Percentiles rank a stretch among this genome's conserved stretches.
Conservation (phyloP, 164 flowering plant genomes). For the Kingdonia uniflora region DNA sequence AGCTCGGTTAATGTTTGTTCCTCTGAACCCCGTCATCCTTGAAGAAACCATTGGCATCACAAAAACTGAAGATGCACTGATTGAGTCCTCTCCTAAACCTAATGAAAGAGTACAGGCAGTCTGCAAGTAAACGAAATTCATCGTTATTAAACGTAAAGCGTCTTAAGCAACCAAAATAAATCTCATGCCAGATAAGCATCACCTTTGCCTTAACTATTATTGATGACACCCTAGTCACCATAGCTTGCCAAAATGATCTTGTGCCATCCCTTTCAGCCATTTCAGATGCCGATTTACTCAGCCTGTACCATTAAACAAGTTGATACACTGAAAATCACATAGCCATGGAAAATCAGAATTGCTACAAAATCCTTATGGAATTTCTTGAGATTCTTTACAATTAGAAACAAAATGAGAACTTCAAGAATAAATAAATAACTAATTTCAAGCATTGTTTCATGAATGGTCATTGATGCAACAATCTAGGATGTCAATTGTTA, state of each 20-base stretch:
- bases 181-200: neutral
- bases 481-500: too few relatives aligned
- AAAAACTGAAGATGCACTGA: slow-evolving; percentile 81
- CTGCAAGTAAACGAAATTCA: slow-evolving; percentile 31
- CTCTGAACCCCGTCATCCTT: slow-evolving; percentile 84
- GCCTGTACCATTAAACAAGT: slow-evolving; percentile 22
- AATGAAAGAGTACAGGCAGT: slow-evolving; percentile 50
- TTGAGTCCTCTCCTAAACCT: slow-evolving; percentile 80
- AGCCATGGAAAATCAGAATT: too few relatives aligned
- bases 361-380: too few relatives aligned
- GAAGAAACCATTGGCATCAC: slow-evolving; percentile 98
- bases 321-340: neutral
- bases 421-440: too few relatives aligned
- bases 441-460: too few relatives aligned
- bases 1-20: slow-evolving; percentile 38
- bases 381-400: too few relatives aligned
- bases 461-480: too few relatives aligned
- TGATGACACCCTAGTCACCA: slow-evolving; percentile 26
- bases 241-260: slow-evolving; percentile 29
- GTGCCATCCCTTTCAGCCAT: slow-evolving; percentile 34
- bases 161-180: neutral
- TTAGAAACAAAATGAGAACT: too few relatives aligned
- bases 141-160: neutral
- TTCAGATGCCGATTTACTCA: slow-evolving; percentile 25
- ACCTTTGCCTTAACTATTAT: slow-evolving; percentile 63